These are phyloP conservation scores for Paecilomyces niveus DNA, from an alignment of 2,329 filamentous ascomycete genomes.

Conservation along the genomic window DNA sequence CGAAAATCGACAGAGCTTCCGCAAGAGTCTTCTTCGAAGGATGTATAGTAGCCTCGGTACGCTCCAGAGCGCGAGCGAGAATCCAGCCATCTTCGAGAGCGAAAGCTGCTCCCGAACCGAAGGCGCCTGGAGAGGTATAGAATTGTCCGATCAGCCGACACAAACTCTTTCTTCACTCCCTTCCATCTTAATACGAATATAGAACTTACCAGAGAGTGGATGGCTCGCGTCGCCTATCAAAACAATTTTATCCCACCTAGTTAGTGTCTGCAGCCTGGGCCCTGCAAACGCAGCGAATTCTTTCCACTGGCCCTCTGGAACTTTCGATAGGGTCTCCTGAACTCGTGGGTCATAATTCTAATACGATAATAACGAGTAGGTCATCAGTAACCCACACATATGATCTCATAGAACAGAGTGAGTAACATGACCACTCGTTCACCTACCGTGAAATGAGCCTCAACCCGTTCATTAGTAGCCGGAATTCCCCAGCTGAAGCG, in stretches of 20 bases:
- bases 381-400: neutral
- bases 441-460: conserved; percentile 28
- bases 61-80: conserved; percentile 27
- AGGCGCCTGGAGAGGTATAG: conserved; percentile 21
- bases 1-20: conserved; percentile 28
- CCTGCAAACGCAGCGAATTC: conserved; percentile 45
- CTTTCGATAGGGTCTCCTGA: conserved; percentile 30
- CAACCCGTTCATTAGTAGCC: conserved; percentile 15
- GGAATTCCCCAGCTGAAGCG: conserved; percentile 15
- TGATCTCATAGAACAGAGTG: neutral
- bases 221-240: conserved; percentile 52
- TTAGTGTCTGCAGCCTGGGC: conserved; percentile 35
- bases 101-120: conserved; percentile 34
- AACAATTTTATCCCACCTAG: conserved; percentile 39
- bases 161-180: neutral
- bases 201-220: conserved; percentile 39
- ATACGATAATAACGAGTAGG: neutral
- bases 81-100: conserved; percentile 36
- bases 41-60: conserved; percentile 6
- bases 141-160: neutral
- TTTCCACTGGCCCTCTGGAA: conserved; percentile 36
- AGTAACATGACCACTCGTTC: neutral
- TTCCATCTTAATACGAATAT: neutral
- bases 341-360: conserved; percentile 38
- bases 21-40: conserved; percentile 8